A percentile compares a stretch with the other conserved stretches of the same genome.
These are phyloP conservation scores for Aegle marmelos DNA, from an alignment of 345 rosid genomes.

Conservation along the genomic window DNA sequence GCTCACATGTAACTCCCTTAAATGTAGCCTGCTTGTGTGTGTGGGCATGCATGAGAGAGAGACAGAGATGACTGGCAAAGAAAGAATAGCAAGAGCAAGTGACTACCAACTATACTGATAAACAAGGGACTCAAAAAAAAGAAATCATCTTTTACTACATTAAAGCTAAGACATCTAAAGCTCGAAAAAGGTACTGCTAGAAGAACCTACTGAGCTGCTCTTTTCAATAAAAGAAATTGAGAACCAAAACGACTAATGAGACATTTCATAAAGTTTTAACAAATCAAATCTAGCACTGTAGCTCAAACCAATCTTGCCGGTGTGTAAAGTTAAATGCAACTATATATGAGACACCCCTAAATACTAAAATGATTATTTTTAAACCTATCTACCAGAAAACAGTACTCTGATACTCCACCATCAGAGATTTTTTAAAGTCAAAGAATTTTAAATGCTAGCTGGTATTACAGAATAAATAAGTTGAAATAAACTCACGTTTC, in stretches of 20 bases:
- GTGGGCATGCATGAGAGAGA: background rate
- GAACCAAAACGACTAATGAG: background rate
- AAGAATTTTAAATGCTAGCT: background rate
- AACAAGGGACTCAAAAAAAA: background rate
- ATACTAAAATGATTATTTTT: background rate
- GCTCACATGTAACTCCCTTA: background rate
- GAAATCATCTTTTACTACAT: background rate
- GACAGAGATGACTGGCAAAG: background rate
- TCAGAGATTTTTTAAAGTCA: background rate
- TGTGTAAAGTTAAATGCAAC: background rate
- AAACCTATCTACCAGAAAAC: background rate
- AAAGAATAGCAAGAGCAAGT: background rate
- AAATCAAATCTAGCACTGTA: background rate
- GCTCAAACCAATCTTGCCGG: background rate
- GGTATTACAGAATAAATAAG: background rate
- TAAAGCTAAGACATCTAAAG: background rate
- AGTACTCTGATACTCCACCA: background rate
- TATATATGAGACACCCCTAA: background rate
- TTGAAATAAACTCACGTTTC: constrained; percentile 60
- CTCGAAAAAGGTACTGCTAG: background rate
- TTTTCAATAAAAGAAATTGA: background rate
- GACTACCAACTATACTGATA: background rate
- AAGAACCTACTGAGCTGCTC: background rate
- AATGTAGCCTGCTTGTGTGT: background rate
- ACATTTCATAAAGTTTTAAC: background rate